Evolutionary conservation across 75 land plant genomes (phyloP).

Genomic region (Chamaecyparis obtusa): DNA sequence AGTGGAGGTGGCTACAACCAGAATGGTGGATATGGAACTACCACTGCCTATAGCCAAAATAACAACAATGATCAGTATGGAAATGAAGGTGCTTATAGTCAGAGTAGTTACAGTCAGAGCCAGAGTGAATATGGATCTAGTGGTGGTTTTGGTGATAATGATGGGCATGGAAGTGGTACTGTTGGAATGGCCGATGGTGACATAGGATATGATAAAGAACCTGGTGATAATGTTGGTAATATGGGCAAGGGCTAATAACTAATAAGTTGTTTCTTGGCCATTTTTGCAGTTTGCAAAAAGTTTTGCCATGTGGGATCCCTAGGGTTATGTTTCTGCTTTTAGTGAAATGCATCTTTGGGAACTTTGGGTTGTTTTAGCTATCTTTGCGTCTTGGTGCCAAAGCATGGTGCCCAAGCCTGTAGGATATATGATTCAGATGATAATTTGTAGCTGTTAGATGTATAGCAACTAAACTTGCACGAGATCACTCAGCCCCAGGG

Average conservation of each 20-base stretch:
- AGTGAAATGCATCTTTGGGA: not conserved
- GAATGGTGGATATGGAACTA: not conserved
- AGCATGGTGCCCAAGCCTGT: not conserved
- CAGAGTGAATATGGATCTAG: conserved; percentile 7
- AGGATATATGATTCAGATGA: not conserved
- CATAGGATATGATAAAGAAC: not conserved
- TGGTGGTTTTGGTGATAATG: not conserved
- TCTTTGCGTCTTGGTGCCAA: not conserved
- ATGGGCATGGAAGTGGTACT: not conserved
- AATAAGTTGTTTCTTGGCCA: not conserved
- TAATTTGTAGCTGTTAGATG: not conserved
- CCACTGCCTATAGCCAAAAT: not conserved
- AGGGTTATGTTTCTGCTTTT: not conserved
- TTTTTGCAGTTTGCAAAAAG: not conserved
- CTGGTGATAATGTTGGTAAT: not conserved
- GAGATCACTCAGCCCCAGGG: not conserved
- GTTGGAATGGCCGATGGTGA: not conserved
- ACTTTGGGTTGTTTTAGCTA: not conserved
- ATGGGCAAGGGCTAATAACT: conserved; percentile 6
- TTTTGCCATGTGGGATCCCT: not conserved
- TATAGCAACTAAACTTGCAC: not conserved
- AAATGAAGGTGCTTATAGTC: not conserved
- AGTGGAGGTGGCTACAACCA: conserved; percentile 5
- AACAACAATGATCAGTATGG: not conserved
- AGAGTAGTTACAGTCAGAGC: not conserved